Evolutionary conservation across 2,329 filamentous ascomycete species (phyloP), one percentile per base, ranked within the genome.

Genomic region (Cladosporium sp.): DNA sequence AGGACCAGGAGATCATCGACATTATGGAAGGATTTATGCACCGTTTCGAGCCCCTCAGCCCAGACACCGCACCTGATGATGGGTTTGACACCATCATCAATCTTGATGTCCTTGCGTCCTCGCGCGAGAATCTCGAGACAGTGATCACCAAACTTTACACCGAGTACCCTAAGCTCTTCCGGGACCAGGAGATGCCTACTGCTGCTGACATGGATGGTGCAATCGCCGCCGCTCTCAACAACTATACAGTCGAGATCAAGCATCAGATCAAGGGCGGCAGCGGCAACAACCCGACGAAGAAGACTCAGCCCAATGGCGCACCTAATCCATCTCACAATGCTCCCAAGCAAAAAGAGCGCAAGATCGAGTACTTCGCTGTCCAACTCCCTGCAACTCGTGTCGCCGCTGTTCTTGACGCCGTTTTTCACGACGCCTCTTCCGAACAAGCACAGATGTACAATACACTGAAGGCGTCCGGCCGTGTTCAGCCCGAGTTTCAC

Each of bases 11-110:
- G 77, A 91, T 95, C 64, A 83, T 95, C 56, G 86, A 87, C 5
- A 96, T 99, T 72, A 98, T 99, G 95, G 91, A 97, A 72, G 92
- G 92, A 3, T 99, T 99, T 79, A 84, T 99, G 70, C 78, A 86
- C 14, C 88, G 95, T 40, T 98, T 97, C 75, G 91, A 99, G 79
- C 86, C 89, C 23, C 84, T 93, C 66, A 86, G 93, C 69, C 80
- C 84, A 0, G 84, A 87, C 21, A 80, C 80, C 8, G 77, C 80
- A n/a, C 93, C 95, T 0, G 95, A 99, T 74, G 83, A 89, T 69
- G 84, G 85, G 7, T 99, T 99, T 72, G 92, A 97, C 73, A 81
- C 88, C 3, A 83, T 96, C 52, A 96, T 99, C 73, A 86, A 97
- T 70, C 85, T 99, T 0, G 89, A 98, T 72, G 89, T 93, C 7